phyloP scores from a whole-genome alignment of 371 early-diverging fungal species.

The Apophysomyces sp. region DNA sequence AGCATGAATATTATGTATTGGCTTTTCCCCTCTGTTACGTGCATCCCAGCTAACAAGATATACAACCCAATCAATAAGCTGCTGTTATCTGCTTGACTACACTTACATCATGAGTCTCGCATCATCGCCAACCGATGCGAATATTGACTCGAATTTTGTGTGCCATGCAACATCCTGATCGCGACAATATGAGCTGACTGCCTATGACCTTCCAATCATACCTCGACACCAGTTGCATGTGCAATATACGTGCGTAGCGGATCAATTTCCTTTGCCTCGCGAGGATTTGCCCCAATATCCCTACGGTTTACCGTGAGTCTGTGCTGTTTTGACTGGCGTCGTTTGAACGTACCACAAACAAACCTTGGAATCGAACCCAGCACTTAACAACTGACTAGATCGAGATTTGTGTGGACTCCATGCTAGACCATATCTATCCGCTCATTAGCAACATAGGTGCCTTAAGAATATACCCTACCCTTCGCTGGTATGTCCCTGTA shows the following conservation, averaged over 20 bases:
- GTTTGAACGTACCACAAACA: constrained; percentile 68
- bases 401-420: constrained; percentile 66
- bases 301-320: constrained; percentile 3
- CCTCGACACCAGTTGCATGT: constrained; percentile 93
- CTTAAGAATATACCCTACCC: too few species aligned
- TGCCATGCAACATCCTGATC: constrained; percentile 93
- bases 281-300: constrained; percentile 46
- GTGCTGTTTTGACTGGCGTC: neutral
- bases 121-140: constrained; percentile 98
- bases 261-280: constrained; percentile 73
- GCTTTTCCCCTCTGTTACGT: constrained; percentile 57
- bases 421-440: constrained; percentile 69
- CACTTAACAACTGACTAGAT: constrained; percentile 78
- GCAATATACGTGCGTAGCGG: constrained; percentile 75
- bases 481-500: constrained; percentile 93
- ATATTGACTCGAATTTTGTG: constrained; percentile 73
- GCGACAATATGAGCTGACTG: constrained; percentile 1
- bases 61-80: neutral
- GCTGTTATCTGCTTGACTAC: neutral
- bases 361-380: constrained; percentile 84
- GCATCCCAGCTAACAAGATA: constrained; percentile 67
- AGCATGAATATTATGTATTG: constrained; percentile 78
- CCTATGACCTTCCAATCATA: constrained; percentile 18
- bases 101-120: constrained; percentile 83
- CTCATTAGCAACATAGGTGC: neutral